These are phyloP conservation scores for Zymoseptoria ardabiliae DNA, from an alignment of 2,329 filamentous ascomycete species.

Conservation along the genomic window DNA sequence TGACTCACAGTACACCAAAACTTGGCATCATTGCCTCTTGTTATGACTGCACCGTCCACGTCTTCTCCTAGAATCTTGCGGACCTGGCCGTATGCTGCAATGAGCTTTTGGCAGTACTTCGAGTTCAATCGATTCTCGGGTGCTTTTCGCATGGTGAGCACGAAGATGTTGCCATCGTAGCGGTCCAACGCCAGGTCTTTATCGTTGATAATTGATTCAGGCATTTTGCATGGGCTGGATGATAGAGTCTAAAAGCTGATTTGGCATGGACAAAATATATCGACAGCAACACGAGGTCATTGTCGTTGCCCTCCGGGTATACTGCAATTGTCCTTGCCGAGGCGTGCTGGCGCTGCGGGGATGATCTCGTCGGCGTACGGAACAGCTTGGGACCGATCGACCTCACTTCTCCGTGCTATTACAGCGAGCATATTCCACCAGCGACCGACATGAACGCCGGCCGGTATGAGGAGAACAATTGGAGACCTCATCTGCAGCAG, in stretches of 20 bases:
- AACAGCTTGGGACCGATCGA: neutral
- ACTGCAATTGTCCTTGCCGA: neutral
- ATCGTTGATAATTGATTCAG: conserved; percentile 30
- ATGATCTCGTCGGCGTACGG: neutral
- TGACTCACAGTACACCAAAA: conserved; percentile 42
- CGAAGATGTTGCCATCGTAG: conserved; percentile 41
- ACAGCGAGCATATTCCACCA: neutral
- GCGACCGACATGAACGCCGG: neutral
- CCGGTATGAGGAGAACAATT: neutral
- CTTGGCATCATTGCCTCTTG: conserved; percentile 44
- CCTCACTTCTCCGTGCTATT: neutral
- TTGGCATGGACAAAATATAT: neutral
- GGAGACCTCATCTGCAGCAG: neutral
- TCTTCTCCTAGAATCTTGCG: conserved; percentile 41
- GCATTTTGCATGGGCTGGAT: conserved; percentile 6
- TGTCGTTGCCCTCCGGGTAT: neutral
- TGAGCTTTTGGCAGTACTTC: conserved; percentile 46
- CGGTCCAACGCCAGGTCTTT: conserved; percentile 40
- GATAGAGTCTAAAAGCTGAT: neutral
- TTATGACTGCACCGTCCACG: conserved; percentile 47
- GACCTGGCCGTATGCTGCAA: conserved; percentile 43
- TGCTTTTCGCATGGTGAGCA: conserved; percentile 48
- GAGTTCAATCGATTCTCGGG: conserved; percentile 49
- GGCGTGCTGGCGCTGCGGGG: neutral
- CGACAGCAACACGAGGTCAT: neutral